Evolutionary conservation across 768 basidiomycete genomes (phyloP).

Genomic region (Tricholoma saponaceum): DNA sequence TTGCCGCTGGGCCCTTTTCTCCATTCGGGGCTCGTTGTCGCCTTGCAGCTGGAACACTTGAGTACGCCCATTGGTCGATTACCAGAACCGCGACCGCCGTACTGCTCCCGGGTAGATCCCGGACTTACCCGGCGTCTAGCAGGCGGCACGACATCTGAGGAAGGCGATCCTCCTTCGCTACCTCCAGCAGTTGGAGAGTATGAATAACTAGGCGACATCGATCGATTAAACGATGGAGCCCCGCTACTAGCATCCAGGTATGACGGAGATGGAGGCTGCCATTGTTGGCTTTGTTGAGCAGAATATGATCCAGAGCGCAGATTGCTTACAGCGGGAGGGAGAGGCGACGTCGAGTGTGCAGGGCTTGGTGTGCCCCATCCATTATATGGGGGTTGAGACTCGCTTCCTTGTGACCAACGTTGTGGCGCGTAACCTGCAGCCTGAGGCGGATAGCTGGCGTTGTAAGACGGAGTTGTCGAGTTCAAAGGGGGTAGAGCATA

Average conservation of each 20-base stretch:
- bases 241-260: conserved; percentile 7
- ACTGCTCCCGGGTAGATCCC: conserved; percentile 38
- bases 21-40: conserved; percentile 85
- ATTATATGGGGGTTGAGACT: conserved; percentile 19
- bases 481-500: conserved; percentile 39
- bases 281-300: conserved; percentile 31
- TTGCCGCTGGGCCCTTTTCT: conserved; percentile 87
- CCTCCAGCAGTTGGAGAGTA: conserved; percentile 32
- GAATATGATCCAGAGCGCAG: conserved; percentile 29
- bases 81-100: conserved; percentile 44
- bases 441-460: conserved; percentile 31
- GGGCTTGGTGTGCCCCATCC: conserved; percentile 28
- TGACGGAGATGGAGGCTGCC: conserved; percentile 39
- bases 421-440: conserved; percentile 34
- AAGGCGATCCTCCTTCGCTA: conserved; percentile 24
- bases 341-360: conserved; percentile 24
- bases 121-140: conserved; percentile 57
- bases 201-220: conserved; percentile 28
- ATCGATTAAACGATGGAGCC: conserved; percentile 1
- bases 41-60: conserved; percentile 78
- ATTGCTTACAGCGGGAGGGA: conserved; percentile 27
- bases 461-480: conserved; percentile 26
- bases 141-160: conserved; percentile 49
- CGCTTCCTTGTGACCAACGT: conserved; percentile 37
- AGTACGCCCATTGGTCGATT: conserved; percentile 72